A percentile compares a stretch with the other conserved stretches of the same genome.
Conservation (phyloP, 129 eudicot species). For the Centaurea solstitialis region DNA sequence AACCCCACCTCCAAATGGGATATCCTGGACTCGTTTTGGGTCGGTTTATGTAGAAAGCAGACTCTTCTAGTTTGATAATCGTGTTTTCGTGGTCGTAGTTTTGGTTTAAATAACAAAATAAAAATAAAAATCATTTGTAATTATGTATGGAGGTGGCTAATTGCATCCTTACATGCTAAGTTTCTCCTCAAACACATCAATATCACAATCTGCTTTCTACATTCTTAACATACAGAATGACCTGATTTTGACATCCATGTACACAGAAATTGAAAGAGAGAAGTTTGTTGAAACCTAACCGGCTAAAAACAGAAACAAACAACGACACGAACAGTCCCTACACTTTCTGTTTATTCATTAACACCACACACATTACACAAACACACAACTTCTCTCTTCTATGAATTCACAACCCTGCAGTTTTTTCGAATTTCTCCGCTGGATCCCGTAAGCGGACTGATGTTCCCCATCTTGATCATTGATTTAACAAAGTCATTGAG, state of each 20-base stretch:
- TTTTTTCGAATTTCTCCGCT: conserved; percentile 42
- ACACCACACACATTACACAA: background rate
- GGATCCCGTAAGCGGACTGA: conserved; percentile 40
- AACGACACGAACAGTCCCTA: background rate
- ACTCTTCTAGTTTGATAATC: background rate
- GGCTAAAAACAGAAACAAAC: background rate
- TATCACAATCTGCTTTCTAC: too few relatives aligned
- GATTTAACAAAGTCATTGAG: conserved; percentile 36
- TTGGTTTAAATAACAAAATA: background rate
- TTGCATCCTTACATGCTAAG: too few relatives aligned
- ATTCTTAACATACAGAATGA: too few relatives aligned
- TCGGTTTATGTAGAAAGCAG: background rate
- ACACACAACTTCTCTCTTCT: background rate
- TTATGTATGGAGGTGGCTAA: too few relatives aligned
- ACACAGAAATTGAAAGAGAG: background rate
- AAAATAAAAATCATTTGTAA: too few relatives aligned
- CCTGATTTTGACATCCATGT: too few relatives aligned
- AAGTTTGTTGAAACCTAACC: background rate
- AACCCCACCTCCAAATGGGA: background rate
- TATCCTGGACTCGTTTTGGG: background rate
- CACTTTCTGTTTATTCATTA: background rate
- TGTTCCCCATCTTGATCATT: conserved; percentile 51
- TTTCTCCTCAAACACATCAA: too few relatives aligned
- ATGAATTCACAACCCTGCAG: conserved; percentile 45
- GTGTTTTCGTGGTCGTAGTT: background rate